Percentiles rank a stretch among this genome's conserved stretches.
phyloP scores from a whole-genome alignment of 805 yeast genomes.

The Yarrowia sp. region DNA sequence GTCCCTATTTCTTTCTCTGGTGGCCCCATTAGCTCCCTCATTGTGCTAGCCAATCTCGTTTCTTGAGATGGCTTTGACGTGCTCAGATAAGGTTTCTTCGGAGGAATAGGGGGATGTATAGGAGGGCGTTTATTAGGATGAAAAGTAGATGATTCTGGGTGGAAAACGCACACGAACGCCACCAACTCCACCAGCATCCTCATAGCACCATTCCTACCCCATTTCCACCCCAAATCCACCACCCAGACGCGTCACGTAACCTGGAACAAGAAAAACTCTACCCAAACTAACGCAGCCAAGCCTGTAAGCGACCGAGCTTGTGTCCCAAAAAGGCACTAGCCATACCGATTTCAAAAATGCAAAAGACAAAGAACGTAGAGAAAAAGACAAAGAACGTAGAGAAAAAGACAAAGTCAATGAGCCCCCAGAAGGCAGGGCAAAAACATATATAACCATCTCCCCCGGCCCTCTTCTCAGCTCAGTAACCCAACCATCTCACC shows the following conservation, averaged over 20 bases:
- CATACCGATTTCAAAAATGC: constrained; percentile 17
- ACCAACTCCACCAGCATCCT: too few species aligned
- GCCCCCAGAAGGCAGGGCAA: not conserved
- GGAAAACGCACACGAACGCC: too few species aligned
- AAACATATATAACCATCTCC: constrained; percentile 14
- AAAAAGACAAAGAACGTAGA: not conserved
- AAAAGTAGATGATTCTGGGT: too few species aligned
- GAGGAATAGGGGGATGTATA: constrained; percentile 3
- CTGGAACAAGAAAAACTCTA: not conserved
- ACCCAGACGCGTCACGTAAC: not conserved
- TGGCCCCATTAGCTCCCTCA: not conserved
- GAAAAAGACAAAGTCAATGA: not conserved
- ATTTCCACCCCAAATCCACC: not conserved
- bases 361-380: not conserved
- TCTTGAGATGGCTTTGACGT: constrained; percentile 4
- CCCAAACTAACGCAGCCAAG: constrained; percentile 18
- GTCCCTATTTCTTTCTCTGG: not conserved
- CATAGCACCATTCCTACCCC: too few species aligned
- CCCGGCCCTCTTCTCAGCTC: not conserved
- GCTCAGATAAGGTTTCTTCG: not conserved
- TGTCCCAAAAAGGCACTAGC: constrained; percentile 10
- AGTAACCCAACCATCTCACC: constrained; percentile 12
- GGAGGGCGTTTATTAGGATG: too few species aligned
- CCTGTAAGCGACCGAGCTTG: constrained; percentile 15
- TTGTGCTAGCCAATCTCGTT: constrained; percentile 12